Conservation (phyloP, 75 land plant genomes). For the Azolla pinnata region DNA sequence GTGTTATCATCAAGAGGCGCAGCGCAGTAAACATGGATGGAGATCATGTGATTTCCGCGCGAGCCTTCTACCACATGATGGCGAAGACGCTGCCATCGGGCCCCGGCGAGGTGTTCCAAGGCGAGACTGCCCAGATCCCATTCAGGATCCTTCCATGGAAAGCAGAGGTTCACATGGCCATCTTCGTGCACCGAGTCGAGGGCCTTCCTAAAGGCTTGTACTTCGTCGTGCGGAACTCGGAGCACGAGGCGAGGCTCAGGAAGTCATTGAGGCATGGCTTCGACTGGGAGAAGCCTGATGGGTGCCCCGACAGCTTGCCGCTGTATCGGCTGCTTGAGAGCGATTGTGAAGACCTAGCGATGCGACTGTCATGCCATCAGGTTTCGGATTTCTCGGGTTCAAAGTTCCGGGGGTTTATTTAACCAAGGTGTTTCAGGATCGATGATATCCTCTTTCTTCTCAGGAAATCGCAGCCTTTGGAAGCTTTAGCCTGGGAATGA, state of each 20-base stretch:
- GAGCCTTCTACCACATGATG: conserved; percentile 79
- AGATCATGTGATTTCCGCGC: conserved; percentile 40
- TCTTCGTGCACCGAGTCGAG: conserved; percentile 81
- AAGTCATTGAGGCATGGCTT: conserved; percentile 42
- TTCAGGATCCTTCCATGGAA: conserved; percentile 74
- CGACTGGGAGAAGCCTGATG: conserved; percentile 74
- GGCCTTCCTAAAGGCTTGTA: conserved; percentile 68
- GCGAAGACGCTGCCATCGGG: conserved; percentile 72
- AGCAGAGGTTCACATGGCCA: conserved; percentile 63
- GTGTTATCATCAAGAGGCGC: conserved; percentile 76
- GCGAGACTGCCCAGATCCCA: conserved; percentile 47
- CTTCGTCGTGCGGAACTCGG: conserved; percentile 71
- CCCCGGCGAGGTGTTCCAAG: conserved; percentile 29
- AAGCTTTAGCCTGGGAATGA: conserved; percentile 92
- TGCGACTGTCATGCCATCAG: conserved; percentile 80
- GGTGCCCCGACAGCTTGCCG: conserved; percentile 67
- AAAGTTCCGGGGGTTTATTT: conserved; percentile 1
- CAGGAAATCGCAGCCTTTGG: conserved; percentile 95
- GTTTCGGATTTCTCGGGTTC: conserved; percentile 24
- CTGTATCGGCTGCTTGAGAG: conserved; percentile 59
- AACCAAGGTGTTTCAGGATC: background rate
- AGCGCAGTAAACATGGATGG: conserved; percentile 96
- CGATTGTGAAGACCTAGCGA: conserved; percentile 46
- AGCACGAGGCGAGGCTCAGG: conserved; percentile 50
- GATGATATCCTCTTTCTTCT: background rate